Evolutionary conservation across 441 rosid genomes (phyloP).

Genomic region (Bocquillonia castaneifolia): DNA sequence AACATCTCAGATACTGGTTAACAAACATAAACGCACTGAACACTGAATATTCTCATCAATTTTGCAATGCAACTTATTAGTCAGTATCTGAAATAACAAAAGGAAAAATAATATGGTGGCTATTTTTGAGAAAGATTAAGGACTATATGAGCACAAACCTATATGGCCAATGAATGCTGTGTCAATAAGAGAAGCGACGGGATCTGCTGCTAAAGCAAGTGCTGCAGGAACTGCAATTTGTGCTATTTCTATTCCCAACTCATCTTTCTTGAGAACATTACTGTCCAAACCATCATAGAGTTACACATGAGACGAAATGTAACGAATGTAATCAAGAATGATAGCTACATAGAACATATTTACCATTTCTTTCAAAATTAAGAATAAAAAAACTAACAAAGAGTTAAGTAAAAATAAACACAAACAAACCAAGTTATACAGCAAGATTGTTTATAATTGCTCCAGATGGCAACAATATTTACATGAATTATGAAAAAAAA

Average conservation of each 20-base stretch:
- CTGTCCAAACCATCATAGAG: constrained; percentile 31
- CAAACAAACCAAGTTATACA: neutral
- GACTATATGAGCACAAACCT: constrained; percentile 33
- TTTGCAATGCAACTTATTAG: neutral
- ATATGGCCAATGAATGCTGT: constrained; percentile 93
- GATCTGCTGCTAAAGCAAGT: constrained; percentile 86
- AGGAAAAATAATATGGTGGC: neutral
- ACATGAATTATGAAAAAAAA: neutral
- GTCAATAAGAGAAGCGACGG: constrained; percentile 83
- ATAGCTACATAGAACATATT: too few relatives aligned
- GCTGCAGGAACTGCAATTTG: constrained; percentile 82
- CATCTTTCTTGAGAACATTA: constrained; percentile 48
- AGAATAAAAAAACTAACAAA: neutral
- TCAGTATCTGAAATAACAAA: neutral
- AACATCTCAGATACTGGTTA: neutral
- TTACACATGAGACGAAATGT: neutral
- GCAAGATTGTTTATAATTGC: neutral
- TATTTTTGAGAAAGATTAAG: neutral
- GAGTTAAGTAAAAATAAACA: neutral
- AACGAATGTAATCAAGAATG: too few relatives aligned
- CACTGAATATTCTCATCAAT: neutral
- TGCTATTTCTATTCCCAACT: constrained; percentile 69
- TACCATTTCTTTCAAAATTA: neutral
- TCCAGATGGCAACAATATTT: neutral
- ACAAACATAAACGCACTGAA: neutral